Percentiles rank a stretch among this genome's conserved stretches.
phyloP scores from a whole-genome alignment of 2,329 filamentous ascomycete genomes.

The Berkeleyomyces basicola region DNA sequence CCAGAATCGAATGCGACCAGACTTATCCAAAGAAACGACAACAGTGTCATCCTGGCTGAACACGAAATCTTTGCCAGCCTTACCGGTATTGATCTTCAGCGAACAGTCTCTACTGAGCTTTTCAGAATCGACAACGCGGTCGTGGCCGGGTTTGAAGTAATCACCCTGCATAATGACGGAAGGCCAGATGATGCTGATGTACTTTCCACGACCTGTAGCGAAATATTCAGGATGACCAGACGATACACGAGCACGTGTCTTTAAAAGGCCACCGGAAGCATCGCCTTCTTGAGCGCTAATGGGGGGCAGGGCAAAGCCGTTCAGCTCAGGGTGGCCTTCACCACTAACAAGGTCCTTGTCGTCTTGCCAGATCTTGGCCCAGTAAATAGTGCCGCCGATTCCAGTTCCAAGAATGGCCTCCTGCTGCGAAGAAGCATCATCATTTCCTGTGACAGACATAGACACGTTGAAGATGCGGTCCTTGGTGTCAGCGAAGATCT shows the following conservation, averaged over 20 bases:
- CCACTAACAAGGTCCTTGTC: constrained; percentile 60
- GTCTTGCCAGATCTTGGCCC: constrained; percentile 63
- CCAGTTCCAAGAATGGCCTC: constrained; percentile 86
- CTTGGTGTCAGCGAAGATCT: constrained; percentile 77
- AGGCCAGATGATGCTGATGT: constrained; percentile 76
- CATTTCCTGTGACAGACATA: constrained; percentile 46
- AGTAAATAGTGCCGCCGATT: constrained; percentile 93
- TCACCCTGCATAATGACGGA: constrained; percentile 45
- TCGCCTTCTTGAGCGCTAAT: constrained; percentile 77
- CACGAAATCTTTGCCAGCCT: constrained; percentile 93
- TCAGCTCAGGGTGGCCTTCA: constrained; percentile 61
- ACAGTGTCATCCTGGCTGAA: constrained; percentile 95
- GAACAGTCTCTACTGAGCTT: constrained; percentile 74
- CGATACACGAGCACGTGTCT: constrained; percentile 85
- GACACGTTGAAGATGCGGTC: constrained; percentile 93
- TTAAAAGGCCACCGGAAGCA: constrained; percentile 77
- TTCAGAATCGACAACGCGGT: constrained; percentile 67
- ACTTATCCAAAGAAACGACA: constrained; percentile 92
- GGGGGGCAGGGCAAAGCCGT: constrained; percentile 79
- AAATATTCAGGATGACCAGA: constrained; percentile 85
- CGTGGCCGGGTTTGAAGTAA: constrained; percentile 45
- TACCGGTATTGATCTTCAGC: constrained; percentile 88
- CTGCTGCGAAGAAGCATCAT: constrained; percentile 26
- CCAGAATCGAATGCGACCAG: constrained; percentile 94
- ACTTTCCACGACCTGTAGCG: constrained; percentile 87